A percentile compares a stretch with the other conserved stretches of the same genome.
Conservation (phyloP, 139 green algal genomes). For the Microglena sp. region DNA sequence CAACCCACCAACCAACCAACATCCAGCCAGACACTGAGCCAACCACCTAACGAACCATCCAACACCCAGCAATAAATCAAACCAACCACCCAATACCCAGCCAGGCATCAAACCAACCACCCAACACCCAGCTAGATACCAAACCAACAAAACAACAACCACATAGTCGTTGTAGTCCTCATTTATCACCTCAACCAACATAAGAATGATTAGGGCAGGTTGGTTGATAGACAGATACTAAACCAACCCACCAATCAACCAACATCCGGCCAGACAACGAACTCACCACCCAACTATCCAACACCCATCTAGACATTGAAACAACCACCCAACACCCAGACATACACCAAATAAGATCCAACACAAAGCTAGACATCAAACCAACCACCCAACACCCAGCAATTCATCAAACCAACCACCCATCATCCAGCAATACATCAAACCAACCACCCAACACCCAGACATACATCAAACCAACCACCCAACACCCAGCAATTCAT, state of each 20-base stretch:
- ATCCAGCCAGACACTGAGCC: not conserved
- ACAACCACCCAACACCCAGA: not conserved
- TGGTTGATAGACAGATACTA: too few relatives aligned
- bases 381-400: too few relatives aligned
- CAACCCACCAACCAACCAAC: not conserved
- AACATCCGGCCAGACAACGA: not conserved
- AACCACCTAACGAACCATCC: not conserved
- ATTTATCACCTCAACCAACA: conserved; percentile 89
- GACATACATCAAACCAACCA: too few relatives aligned
- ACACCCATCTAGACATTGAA: not conserved
- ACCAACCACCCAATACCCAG: not conserved
- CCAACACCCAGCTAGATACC: too few relatives aligned
- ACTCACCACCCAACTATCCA: not conserved
- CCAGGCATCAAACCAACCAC: not conserved
- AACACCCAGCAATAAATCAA: not conserved
- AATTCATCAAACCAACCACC: too few relatives aligned
- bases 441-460: too few relatives aligned
- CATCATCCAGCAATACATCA: too few relatives aligned
- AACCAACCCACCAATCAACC: too few relatives aligned
- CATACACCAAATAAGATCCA: not conserved
- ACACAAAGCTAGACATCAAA: too few relatives aligned
- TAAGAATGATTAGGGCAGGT: too few relatives aligned
- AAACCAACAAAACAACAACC: too few relatives aligned
- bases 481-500: too few relatives aligned
- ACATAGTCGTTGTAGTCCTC: conserved; percentile 93